Evolutionary conservation across 1,284 basidiomycete genomes (phyloP).

Genomic region (Lignosus rhinocerotis): DNA sequence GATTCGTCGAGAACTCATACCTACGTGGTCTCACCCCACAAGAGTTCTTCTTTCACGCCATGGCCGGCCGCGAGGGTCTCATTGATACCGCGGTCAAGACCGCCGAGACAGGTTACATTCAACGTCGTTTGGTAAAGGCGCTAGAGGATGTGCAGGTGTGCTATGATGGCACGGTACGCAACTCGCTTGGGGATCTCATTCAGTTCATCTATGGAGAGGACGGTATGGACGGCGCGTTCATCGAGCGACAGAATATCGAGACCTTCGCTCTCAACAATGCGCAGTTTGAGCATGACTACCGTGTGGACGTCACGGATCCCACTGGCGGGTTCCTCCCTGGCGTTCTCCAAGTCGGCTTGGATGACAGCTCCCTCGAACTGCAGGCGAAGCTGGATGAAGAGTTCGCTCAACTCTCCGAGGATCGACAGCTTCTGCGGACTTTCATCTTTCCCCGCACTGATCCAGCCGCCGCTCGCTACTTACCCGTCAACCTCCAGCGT

Average conservation of each 20-base stretch:
- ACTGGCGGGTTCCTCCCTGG: slow-evolving; percentile 77
- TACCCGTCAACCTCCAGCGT: slow-evolving; percentile 93
- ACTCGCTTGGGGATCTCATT: slow-evolving; percentile 93
- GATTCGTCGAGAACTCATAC: slow-evolving; percentile 99
- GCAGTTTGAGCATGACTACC: slow-evolving; percentile 89
- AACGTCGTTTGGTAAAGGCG: slow-evolving; percentile 96
- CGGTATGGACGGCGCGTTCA: slow-evolving; percentile 97
- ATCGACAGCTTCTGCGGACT: slow-evolving; percentile 74
- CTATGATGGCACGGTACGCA: slow-evolving; percentile 98
- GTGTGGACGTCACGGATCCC: slow-evolving; percentile 89
- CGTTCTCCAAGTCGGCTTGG: slow-evolving; percentile 91
- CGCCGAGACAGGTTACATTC: slow-evolving; percentile 99
- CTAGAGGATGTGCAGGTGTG: slow-evolving; percentile 97
- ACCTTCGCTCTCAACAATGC: slow-evolving; percentile 83
- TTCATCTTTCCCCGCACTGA: slow-evolving; percentile 87
- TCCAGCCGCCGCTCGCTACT: slow-evolving; percentile 72
- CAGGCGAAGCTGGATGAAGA: slow-evolving; percentile 91
- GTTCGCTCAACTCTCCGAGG: slow-evolving; percentile 74
- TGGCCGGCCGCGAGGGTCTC: slow-evolving; percentile 99
- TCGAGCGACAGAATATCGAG: slow-evolving; percentile 93
- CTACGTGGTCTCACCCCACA: slow-evolving; percentile 95
- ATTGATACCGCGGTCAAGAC: slow-evolving; percentile 99
- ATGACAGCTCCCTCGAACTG: slow-evolving; percentile 86
- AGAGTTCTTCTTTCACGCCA: slow-evolving; percentile 99
- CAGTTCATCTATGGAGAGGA: slow-evolving; percentile 99